Base-by-base conservation (phyloP, 352 stramenopile species). In the Phytophthora citricola region DNA sequence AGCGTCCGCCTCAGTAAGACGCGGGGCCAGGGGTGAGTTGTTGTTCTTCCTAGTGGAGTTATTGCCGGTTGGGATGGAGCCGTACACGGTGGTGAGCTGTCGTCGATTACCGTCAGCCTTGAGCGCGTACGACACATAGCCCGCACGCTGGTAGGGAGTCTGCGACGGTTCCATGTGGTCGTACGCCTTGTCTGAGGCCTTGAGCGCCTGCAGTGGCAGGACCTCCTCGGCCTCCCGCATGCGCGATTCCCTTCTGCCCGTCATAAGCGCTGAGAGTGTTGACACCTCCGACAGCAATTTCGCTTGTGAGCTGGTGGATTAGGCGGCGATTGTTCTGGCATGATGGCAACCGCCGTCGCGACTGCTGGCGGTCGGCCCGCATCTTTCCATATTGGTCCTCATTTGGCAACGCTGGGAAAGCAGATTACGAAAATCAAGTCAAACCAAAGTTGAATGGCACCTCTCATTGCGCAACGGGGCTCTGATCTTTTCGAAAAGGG, bases 71-170 rank as follows among this genome's bases (percentile, higher is more conserved):
- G 66, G n/a, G 56, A 87, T 81, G 31, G 73, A 78, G 32, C 78
- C 78, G 50, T 87, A 87, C 24, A 67, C 26, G 5, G 76, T 62
- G 17, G 59, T 76, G 26, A 68, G 15, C 14, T 70, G 51, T 36
- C 52, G 27, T 29, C 52, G 62, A 20, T 20, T 62, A 36, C 63
- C 46, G 49, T 73, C 48, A 38, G 41, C 8, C 53, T 73, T 57
- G 15, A 78, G 58, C 12, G 75, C 61, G 57, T 75, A 75, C 8
- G 78, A 69, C 26, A 69, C 52, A 41, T 81, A 81, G 34, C 60
- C 58, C 11, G 68, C 63, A 36, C 69, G 65, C 54, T 85, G 74
- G 56, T 68, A 66, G 11, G 46, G 50, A 39, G 53, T 36, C 27
- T 67, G 10, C 20, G 58, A 20, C 31, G 51, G n/a, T 6, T 56